These are phyloP conservation scores for Ambrosia trifida DNA, from an alignment of 129 eudicot species.

Conservation along the genomic window DNA sequence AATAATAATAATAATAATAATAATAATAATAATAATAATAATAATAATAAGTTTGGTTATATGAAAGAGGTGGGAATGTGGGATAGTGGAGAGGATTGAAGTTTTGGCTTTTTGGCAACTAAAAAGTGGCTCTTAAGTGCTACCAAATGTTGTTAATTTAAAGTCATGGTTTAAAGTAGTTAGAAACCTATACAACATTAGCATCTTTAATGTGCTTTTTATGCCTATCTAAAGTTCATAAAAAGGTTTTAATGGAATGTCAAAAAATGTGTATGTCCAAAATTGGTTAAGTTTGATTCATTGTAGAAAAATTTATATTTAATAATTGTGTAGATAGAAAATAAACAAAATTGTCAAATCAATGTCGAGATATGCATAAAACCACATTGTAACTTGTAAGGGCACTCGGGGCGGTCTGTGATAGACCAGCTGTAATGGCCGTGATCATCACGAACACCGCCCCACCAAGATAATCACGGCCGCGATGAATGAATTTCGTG, in stretches of 20 bases:
- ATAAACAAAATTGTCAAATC: no score
- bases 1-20: no score
- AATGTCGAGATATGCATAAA: no score
- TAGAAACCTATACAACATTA: neutral
- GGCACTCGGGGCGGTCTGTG: no score
- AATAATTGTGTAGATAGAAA: no score
- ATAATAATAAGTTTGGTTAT: constrained; percentile 16
- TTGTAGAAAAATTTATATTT: no score
- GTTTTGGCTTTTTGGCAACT: constrained; percentile 28
- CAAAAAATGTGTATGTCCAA: neutral
- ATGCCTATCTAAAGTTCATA: neutral
- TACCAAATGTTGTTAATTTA: constrained; percentile 12
- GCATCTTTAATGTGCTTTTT: constrained; percentile 8
- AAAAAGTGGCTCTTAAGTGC: constrained; percentile 28
- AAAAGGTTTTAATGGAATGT: neutral
- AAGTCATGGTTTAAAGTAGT: neutral
- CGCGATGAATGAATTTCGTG: no score
- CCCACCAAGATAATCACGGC: no score
- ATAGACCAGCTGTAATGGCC: no score
- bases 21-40: no score
- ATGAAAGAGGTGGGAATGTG: neutral
- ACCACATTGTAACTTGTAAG: no score
- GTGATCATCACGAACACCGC: no score
- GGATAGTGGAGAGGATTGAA: constrained; percentile 32
- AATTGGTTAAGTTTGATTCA: neutral